phyloP scores from a whole-genome alignment of 768 basidiomycete genomes.

The Galerina marginata region DNA sequence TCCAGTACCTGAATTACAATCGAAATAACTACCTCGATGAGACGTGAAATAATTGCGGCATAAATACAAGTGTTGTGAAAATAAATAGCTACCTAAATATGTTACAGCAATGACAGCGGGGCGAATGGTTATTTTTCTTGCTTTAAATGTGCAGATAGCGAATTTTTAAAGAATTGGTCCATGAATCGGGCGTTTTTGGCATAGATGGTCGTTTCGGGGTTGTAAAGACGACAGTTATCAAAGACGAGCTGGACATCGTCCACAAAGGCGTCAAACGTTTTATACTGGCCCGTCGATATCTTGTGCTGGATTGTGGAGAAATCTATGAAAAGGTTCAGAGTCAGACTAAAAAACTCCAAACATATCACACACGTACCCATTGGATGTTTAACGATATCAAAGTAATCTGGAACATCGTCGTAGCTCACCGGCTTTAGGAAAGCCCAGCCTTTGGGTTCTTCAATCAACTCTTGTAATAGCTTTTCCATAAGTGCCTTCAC shows the following conservation, averaged over 20 bases:
- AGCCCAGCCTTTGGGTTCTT: slow-evolving; percentile 71
- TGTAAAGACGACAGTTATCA: slow-evolving; percentile 89
- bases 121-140: slow-evolving; percentile 33
- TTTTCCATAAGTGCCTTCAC: slow-evolving; percentile 81
- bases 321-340: slow-evolving; percentile 52
- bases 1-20: not conserved
- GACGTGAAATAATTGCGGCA: no score
- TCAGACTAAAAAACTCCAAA: not conserved
- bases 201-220: slow-evolving; percentile 80
- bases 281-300: slow-evolving; percentile 87
- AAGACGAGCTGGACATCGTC: slow-evolving; percentile 86
- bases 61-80: not conserved
- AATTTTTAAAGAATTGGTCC: slow-evolving; percentile 76
- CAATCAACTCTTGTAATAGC: slow-evolving; percentile 40
- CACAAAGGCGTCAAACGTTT: slow-evolving; percentile 71
- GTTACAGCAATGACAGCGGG: not conserved
- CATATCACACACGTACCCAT: slow-evolving; percentile 71
- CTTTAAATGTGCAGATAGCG: slow-evolving; percentile 37
- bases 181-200: slow-evolving; percentile 84
- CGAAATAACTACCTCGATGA: not conserved
- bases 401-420: slow-evolving; percentile 86
- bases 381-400: slow-evolving; percentile 85
- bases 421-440: slow-evolving; percentile 82
- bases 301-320: slow-evolving; percentile 88
- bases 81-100: slow-evolving; percentile 4